These are phyloP conservation scores for Gigaspora rosea DNA, from an alignment of 192 early-diverging fungal genomes.

Conservation along the genomic window DNA sequence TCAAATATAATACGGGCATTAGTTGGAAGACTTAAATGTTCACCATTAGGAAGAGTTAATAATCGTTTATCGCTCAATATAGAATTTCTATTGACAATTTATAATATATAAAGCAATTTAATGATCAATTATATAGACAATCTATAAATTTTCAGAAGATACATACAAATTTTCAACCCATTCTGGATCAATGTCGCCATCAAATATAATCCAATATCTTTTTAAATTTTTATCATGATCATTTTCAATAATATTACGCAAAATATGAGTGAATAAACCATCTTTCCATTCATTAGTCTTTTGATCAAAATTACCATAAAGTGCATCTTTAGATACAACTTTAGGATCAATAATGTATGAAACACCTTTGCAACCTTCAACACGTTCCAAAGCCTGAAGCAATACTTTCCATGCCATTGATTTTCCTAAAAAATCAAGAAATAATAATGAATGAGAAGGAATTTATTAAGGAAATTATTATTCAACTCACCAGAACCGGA, in stretches of 20 bases:
- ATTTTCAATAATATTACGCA: slow-evolving; percentile 97
- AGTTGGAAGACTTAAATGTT: slow-evolving; percentile 89
- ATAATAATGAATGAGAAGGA: no score
- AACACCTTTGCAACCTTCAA: slow-evolving; percentile 90
- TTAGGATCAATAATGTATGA: slow-evolving; percentile 97
- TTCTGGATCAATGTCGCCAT: slow-evolving; percentile 99
- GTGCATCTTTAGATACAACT: slow-evolving; percentile 92
- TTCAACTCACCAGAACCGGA: slow-evolving; percentile 74
- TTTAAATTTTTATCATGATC: slow-evolving; percentile 91
- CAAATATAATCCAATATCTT: slow-evolving; percentile 99
- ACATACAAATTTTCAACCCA: slow-evolving; percentile 95
- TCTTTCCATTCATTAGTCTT: slow-evolving; percentile 99
- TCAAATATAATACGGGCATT: slow-evolving; percentile 99
- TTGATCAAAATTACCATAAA: slow-evolving; percentile 95
- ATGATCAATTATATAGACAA: no score
- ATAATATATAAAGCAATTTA: no score
- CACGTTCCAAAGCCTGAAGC: slow-evolving; percentile 81
- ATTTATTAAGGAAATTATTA: no score
- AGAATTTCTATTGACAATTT: slow-evolving; percentile 39
- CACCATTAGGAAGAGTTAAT: slow-evolving; percentile 97
- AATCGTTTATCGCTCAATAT: slow-evolving; percentile 98
- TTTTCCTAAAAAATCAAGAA: slow-evolving; percentile 48
- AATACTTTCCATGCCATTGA: slow-evolving; percentile 92
- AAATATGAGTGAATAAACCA: slow-evolving; percentile 95
- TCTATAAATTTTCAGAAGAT: no score